Percentiles rank a stretch among this genome's conserved stretches.
Evolutionary conservation across 2,329 filamentous ascomycete genomes (phyloP).

Genomic region (Neonectria ditissima): DNA sequence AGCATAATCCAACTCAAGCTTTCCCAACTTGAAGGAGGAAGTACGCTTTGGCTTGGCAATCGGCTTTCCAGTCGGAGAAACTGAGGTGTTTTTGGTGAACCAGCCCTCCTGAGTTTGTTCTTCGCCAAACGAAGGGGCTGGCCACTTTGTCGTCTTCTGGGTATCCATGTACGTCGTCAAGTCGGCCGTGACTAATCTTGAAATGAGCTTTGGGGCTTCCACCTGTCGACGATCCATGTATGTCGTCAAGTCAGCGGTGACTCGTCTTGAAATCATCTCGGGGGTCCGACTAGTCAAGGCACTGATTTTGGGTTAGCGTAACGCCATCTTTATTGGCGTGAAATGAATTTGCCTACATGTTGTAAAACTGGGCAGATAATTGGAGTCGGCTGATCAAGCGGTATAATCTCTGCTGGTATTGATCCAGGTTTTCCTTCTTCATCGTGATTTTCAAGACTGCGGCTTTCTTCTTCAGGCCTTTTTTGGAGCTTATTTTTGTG

Average conservation of each 20-base stretch:
- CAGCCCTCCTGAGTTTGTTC: not conserved
- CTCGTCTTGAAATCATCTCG: constrained; percentile 24
- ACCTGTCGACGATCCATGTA: constrained; percentile 4
- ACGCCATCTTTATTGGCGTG: not conserved
- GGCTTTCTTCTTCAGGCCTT: constrained; percentile 30
- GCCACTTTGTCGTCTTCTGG: not conserved
- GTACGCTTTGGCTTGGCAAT: not conserved
- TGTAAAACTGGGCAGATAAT: constrained; percentile 33
- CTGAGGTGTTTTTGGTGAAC: too few species aligned
- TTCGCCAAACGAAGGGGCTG: not conserved
- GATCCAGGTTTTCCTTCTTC: constrained; percentile 35
- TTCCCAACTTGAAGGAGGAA: constrained; percentile 22
- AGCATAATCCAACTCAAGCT: constrained; percentile 23
- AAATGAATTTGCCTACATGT: constrained; percentile 31
- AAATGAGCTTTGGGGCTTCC: not conserved
- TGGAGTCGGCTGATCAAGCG: constrained; percentile 32
- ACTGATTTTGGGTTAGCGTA: constrained; percentile 9
- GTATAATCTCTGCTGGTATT: constrained; percentile 30
- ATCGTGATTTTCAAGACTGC: constrained; percentile 34
- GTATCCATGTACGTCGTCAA: not conserved
- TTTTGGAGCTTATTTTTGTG: constrained; percentile 27
- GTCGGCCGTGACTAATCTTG: not conserved
- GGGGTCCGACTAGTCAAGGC: constrained; percentile 33
- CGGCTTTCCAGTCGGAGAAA: not conserved
- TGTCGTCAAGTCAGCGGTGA: constrained; percentile 24